phyloP scores from a whole-genome alignment of 768 basidiomycete species.

The Termitomyces sp. region DNA sequence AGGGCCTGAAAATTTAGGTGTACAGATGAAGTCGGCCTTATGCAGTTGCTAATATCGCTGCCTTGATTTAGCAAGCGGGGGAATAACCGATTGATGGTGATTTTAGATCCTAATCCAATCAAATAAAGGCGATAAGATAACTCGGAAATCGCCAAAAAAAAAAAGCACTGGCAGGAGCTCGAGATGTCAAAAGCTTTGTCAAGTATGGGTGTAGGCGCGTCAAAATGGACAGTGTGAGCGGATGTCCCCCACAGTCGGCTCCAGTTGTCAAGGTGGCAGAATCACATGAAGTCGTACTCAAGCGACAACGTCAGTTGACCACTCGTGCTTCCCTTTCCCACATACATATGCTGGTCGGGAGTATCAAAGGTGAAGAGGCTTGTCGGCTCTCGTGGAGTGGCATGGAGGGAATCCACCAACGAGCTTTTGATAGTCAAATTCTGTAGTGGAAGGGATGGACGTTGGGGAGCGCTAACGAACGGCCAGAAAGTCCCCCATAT shows the following conservation, averaged over 20 bases:
- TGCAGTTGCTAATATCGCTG: background rate
- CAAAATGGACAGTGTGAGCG: background rate
- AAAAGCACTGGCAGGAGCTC: too few relatives aligned
- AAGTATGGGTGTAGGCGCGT: background rate
- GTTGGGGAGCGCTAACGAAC: background rate
- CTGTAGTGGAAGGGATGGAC: background rate
- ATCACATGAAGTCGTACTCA: constrained; percentile 7
- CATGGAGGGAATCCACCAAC: background rate
- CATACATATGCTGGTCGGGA: background rate
- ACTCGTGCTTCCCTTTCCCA: background rate
- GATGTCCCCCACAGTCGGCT: background rate
- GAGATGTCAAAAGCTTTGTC: too few relatives aligned
- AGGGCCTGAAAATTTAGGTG: constrained; percentile 7
- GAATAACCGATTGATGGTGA: background rate
- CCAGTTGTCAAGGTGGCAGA: background rate
- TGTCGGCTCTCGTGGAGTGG: background rate
- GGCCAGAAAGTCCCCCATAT: background rate
- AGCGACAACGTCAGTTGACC: constrained; percentile 1
- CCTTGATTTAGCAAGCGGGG: constrained; percentile 9
- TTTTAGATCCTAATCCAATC: constrained; percentile 12
- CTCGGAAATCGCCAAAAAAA: background rate
- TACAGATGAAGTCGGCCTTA: background rate
- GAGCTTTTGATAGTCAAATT: background rate
- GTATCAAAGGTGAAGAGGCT: background rate
- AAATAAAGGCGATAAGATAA: constrained; percentile 8